Evolutionary conservation across 805 yeast species (phyloP).

Genomic region (Teunomyces funiuensis): DNA sequence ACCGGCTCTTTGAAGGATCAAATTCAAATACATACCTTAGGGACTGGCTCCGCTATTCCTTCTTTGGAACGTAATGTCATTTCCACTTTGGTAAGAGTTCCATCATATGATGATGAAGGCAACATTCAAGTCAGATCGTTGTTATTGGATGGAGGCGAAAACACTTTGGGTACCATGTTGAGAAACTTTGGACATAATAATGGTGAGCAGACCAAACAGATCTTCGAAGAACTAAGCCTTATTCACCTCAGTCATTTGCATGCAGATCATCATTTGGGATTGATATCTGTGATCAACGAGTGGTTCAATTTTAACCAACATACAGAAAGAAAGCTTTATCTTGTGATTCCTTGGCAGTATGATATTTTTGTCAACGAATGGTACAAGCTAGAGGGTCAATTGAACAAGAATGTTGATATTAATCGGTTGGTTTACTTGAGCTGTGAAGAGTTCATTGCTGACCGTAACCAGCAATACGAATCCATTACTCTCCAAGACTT

Average conservation of each 20-base stretch:
- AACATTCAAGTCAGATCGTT: slow-evolving; percentile 42
- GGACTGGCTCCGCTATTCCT: slow-evolving; percentile 93
- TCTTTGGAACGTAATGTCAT: slow-evolving; percentile 82
- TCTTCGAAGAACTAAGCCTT: slow-evolving; percentile 61
- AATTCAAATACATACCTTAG: slow-evolving; percentile 73
- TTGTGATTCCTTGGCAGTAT: slow-evolving; percentile 78
- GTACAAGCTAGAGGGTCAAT: slow-evolving; percentile 46
- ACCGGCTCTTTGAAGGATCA: slow-evolving; percentile 40
- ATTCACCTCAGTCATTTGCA: slow-evolving; percentile 86
- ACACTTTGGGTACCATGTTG: slow-evolving; percentile 70
- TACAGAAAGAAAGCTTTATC: slow-evolving; percentile 41
- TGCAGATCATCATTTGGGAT: slow-evolving; percentile 95
- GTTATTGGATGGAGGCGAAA: slow-evolving; percentile 93
- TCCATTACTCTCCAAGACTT: slow-evolving; percentile 29
- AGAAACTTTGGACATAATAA: slow-evolving; percentile 58
- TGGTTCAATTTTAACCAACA: slow-evolving; percentile 55
- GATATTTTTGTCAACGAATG: slow-evolving; percentile 69
- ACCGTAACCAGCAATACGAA: slow-evolving; percentile 31
- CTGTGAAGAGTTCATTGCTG: slow-evolving; percentile 54
- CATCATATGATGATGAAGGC: slow-evolving; percentile 34
- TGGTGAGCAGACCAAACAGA: slow-evolving; percentile 27
- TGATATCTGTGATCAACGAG: slow-evolving; percentile 61
- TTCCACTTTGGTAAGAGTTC: slow-evolving; percentile 74
- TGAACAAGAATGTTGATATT: slow-evolving; percentile 29
- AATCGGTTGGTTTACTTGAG: slow-evolving; percentile 51